Evolutionary conservation across 306 rosid species (phyloP).

Genomic region (Hippophae tibetana): DNA sequence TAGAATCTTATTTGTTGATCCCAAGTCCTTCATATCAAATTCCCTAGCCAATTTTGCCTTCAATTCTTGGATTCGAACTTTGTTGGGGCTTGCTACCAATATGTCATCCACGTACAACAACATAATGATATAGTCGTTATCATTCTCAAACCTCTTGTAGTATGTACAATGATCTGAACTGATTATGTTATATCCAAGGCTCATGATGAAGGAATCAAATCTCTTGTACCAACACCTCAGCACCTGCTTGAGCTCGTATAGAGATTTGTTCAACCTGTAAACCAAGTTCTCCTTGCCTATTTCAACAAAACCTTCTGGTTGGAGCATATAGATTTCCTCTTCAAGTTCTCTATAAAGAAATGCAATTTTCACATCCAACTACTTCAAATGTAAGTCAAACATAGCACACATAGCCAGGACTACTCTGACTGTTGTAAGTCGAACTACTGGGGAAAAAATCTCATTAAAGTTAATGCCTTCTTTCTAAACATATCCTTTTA

Average conservation of each 20-base stretch:
- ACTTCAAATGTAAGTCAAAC: neutral
- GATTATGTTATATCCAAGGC: neutral
- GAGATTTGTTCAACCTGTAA: neutral
- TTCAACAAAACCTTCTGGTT: neutral
- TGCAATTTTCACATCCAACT: neutral
- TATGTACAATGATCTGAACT: neutral
- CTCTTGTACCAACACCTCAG: neutral
- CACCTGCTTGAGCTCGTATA: neutral
- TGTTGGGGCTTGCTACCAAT: too few species aligned
- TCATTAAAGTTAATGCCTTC: too few species aligned
- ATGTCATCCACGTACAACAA: too few species aligned
- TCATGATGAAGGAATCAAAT: slow-evolving; percentile 1
- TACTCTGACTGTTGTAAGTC: neutral
- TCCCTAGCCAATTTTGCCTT: too few species aligned
- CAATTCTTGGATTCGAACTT: too few species aligned
- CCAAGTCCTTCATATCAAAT: too few species aligned
- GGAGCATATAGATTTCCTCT: slow-evolving; percentile 7
- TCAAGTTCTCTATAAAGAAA: neutral
- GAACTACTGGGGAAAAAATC: too few species aligned
- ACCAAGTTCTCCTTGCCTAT: too few species aligned
- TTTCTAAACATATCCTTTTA: too few species aligned
- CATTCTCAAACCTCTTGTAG: slow-evolving; percentile 1
- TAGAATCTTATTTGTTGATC: too few species aligned
- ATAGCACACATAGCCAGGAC: neutral
- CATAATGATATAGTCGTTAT: too few species aligned